phyloP scores from a whole-genome alignment of 2,329 filamentous ascomycete genomes.

The Samsoniella hepiali region DNA sequence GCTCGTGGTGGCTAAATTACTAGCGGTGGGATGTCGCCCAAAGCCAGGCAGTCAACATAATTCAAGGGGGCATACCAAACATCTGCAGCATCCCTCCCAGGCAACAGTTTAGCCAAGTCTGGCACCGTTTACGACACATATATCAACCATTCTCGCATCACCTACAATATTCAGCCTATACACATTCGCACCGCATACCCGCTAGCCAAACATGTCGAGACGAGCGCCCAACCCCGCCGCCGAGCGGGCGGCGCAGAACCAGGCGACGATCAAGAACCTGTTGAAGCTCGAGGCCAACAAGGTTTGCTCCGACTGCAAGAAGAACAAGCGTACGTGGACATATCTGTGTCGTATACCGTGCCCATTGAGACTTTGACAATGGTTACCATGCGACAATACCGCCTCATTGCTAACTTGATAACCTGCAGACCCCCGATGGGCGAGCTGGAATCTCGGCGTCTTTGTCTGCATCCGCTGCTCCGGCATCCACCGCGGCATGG shows the following conservation, averaged over 20 bases:
- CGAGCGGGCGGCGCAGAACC: slow-evolving; percentile 89
- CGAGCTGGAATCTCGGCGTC: slow-evolving; percentile 96
- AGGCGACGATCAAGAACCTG: slow-evolving; percentile 88
- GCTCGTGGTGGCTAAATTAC: slow-evolving; percentile 5
- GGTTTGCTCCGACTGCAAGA: slow-evolving; percentile 96
- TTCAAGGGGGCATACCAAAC: slow-evolving; percentile 12
- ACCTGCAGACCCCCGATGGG: slow-evolving; percentile 85
- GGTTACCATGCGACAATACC: neutral
- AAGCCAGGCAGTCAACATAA: slow-evolving; percentile 17
- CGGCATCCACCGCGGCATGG: slow-evolving; percentile 97
- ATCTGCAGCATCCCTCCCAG: slow-evolving; percentile 12
- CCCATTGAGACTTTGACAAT: neutral
- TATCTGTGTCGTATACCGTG: neutral
- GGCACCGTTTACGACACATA: neutral
- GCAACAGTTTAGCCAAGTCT: slow-evolving; percentile 14
- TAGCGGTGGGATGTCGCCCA: slow-evolving; percentile 15
- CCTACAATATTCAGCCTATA: neutral
- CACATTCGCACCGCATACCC: neutral
- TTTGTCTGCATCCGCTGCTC: slow-evolving; percentile 98
- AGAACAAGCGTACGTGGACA: slow-evolving; percentile 79
- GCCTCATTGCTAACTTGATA: neutral
- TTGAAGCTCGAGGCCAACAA: slow-evolving; percentile 96
- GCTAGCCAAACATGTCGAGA: slow-evolving; percentile 64
- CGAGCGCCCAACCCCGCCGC: slow-evolving; percentile 73
- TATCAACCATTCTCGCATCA: neutral